Conservation (phyloP, 164 flowering plant species). For the Chimonanthus salicifolius region DNA sequence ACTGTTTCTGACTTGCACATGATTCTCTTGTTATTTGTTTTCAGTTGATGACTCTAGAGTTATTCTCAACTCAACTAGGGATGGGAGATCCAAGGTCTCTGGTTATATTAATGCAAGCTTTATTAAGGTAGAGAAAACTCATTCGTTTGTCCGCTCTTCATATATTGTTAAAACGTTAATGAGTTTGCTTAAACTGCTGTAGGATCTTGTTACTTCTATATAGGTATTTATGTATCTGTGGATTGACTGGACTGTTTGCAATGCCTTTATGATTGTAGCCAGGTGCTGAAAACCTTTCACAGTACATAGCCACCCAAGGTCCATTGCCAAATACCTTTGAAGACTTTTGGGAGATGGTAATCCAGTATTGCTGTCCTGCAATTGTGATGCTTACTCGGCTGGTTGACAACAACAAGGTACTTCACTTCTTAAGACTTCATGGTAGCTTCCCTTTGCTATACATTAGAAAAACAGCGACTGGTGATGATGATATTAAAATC, state of each 20-base stretch:
- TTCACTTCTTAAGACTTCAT: conserved; percentile 12
- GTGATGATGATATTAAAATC: no score
- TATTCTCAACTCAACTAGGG: conserved; percentile 48
- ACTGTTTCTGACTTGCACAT: not conserved
- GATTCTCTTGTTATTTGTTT: conserved; percentile 10
- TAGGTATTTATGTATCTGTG: conserved; percentile 1
- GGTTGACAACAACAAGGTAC: conserved; percentile 75
- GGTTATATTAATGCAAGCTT: conserved; percentile 88
- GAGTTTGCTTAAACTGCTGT: conserved; percentile 2
- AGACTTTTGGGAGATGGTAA: conserved; percentile 97
- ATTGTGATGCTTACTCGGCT: conserved; percentile 89
- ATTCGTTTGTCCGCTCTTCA: not conserved
- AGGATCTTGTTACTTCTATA: not conserved
- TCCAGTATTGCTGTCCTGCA: conserved; percentile 74
- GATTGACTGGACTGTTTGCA: conserved; percentile 6
- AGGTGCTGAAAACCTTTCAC: conserved; percentile 44
- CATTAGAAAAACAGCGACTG: no score
- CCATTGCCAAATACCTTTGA: conserved; percentile 91
- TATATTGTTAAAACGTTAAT: not conserved
- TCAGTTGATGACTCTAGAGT: conserved; percentile 77
- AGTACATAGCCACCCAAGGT: conserved; percentile 95
- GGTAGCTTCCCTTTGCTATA: not conserved
- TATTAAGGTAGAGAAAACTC: conserved; percentile 32
- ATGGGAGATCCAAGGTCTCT: conserved; percentile 41
- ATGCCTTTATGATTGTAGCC: conserved; percentile 39